Evolutionary conservation across 768 basidiomycete species (phyloP).

Genomic region (Postia placenta): DNA sequence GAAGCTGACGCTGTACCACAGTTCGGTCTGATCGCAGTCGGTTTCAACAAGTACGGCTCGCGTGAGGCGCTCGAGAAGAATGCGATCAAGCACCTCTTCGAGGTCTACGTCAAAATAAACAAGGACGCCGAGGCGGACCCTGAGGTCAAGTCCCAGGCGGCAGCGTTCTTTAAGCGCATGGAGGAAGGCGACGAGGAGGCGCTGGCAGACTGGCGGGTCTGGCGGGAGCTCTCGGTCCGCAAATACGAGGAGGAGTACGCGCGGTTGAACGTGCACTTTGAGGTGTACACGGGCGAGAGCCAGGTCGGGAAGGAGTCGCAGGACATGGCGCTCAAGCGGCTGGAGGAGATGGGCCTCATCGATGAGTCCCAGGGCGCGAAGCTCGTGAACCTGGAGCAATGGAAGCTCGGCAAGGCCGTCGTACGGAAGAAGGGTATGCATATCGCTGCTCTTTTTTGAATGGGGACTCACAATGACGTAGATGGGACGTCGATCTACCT

Average conservation of each 20-base stretch:
- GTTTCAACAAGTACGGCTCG: conserved; percentile 89
- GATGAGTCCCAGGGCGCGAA: conserved; percentile 77
- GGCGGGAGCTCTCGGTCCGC: conserved; percentile 86
- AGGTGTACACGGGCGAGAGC: conserved; percentile 90
- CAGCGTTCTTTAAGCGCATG: conserved; percentile 90
- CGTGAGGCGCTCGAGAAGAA: conserved; percentile 78
- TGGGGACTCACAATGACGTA: neutral
- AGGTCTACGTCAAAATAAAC: conserved; percentile 94
- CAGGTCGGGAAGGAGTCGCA: conserved; percentile 69
- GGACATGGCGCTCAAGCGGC: conserved; percentile 59
- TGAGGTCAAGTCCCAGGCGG: conserved; percentile 68
- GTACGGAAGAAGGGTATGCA: conserved; percentile 74
- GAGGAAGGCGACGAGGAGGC: conserved; percentile 86
- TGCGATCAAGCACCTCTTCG: conserved; percentile 90
- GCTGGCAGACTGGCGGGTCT: conserved; percentile 84
- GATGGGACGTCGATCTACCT: conserved; percentile 94
- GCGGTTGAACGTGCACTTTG: conserved; percentile 84
- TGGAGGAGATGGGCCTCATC: conserved; percentile 70
- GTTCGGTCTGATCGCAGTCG: conserved; percentile 86
- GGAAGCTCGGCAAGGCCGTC: conserved; percentile 88
- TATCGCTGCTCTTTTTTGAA: neutral
- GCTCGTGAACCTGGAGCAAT: conserved; percentile 81
- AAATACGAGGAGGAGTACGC: conserved; percentile 88
- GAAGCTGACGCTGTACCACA: conserved; percentile 20
- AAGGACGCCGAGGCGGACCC: conserved; percentile 73